These are phyloP conservation scores for Combretum micranthum DNA, from an alignment of 345 rosid genomes.

Conservation along the genomic window DNA sequence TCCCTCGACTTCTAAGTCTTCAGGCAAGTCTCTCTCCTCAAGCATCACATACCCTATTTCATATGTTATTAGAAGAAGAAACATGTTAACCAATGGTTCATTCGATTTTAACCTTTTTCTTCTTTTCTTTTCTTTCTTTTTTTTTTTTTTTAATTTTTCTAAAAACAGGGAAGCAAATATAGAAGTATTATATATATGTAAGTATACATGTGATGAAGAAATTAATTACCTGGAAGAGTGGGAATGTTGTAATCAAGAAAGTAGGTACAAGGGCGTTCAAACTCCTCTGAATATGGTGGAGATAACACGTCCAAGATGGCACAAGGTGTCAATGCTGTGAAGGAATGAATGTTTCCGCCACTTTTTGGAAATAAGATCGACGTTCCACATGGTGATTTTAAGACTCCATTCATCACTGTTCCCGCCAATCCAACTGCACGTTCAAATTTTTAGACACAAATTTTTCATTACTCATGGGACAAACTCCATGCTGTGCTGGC, in stretches of 20 bases:
- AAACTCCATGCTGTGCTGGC: too few species aligned
- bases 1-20: conserved; percentile 26
- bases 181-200: too few species aligned
- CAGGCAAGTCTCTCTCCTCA: conserved; percentile 26
- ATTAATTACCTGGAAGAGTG: conserved; percentile 21
- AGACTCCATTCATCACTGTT: conserved; percentile 18
- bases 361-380: conserved; percentile 32
- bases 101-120: too few species aligned
- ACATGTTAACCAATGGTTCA: too few species aligned
- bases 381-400: conserved; percentile 27
- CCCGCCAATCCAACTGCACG: conserved; percentile 31
- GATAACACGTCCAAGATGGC: conserved; percentile 41
- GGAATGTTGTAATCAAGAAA: conserved; percentile 26
- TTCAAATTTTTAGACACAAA: neutral
- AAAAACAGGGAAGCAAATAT: too few species aligned
- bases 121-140: too few species aligned
- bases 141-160: too few species aligned
- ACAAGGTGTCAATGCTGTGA: conserved; percentile 45
- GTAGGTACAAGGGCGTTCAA: conserved; percentile 37
- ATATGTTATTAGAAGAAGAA: too few species aligned
- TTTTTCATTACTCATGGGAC: neutral
- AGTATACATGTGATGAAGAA: too few species aligned
- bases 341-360: conserved; percentile 45
- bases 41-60: conserved; percentile 29
- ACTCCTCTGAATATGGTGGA: conserved; percentile 44